These are phyloP conservation scores for Wilcoxina mikolae DNA, from an alignment of 495 filamentous ascomycete species.

Conservation along the genomic window DNA sequence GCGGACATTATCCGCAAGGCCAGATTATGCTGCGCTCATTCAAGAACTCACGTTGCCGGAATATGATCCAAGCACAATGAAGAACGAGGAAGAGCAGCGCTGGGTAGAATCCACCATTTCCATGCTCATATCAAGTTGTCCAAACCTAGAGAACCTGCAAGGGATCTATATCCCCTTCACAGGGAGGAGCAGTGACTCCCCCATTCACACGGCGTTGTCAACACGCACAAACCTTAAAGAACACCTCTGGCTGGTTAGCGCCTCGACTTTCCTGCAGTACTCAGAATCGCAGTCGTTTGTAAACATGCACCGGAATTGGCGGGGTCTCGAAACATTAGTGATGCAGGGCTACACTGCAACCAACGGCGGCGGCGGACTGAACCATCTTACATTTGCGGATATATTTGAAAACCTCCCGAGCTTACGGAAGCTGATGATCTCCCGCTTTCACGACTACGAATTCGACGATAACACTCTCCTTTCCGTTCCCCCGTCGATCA, in stretches of 20 bases:
- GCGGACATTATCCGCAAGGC: conserved; percentile 57
- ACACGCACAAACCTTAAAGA: conserved; percentile 59
- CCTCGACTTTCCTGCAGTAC: conserved; percentile 33
- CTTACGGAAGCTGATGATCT: conserved; percentile 58
- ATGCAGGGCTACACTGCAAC: conserved; percentile 47
- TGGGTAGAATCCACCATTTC: conserved; percentile 59
- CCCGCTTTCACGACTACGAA: conserved; percentile 52
- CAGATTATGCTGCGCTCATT: conserved; percentile 56
- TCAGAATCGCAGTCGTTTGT: conserved; percentile 55
- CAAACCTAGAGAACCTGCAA: conserved; percentile 61
- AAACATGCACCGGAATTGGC: conserved; percentile 55
- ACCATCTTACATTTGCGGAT: conserved; percentile 52
- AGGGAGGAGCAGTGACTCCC: conserved; percentile 55
- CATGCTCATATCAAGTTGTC: conserved; percentile 72
- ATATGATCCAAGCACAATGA: conserved; percentile 37
- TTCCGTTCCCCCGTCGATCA: conserved; percentile 49
- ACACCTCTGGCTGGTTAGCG: conserved; percentile 59
- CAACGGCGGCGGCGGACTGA: conserved; percentile 41
- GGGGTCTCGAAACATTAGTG: conserved; percentile 55
- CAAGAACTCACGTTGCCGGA: conserved; percentile 60
- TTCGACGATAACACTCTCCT: conserved; percentile 60
- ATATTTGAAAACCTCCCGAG: conserved; percentile 52
- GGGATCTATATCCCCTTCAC: conserved; percentile 58
- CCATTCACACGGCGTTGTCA: conserved; percentile 54
- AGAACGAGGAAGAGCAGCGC: conserved; percentile 36